These are phyloP conservation scores for Coemansia reversa DNA, from an alignment of 192 early-diverging fungal species.

Conservation along the genomic window DNA sequence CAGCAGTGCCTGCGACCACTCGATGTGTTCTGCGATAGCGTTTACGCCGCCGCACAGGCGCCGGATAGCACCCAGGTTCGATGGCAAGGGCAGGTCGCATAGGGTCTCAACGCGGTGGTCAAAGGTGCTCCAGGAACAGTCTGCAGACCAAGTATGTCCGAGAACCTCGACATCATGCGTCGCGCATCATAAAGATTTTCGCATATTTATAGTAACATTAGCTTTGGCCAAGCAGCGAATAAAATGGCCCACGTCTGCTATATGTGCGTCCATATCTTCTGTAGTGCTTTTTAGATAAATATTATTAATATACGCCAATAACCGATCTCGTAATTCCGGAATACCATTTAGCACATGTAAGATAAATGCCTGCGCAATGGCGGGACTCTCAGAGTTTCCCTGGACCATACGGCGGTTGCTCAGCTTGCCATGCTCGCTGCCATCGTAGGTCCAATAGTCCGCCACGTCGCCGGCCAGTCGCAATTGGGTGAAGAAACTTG, in stretches of 20 bases:
- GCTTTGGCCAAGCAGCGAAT: not conserved
- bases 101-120: not conserved
- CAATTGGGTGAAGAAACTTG: constrained; percentile 4
- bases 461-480: not conserved
- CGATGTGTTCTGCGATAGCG: constrained; percentile 18
- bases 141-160: not conserved
- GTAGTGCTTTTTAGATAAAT: constrained; percentile 26
- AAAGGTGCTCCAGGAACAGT: constrained; percentile 11
- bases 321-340: not conserved
- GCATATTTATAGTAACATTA: constrained; percentile 22
- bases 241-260: constrained; percentile 15
- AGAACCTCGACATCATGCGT: constrained; percentile 9
- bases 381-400: constrained; percentile 8
- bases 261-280: constrained; percentile 9
- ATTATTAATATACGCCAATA: constrained; percentile 36
- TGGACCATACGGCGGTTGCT: constrained; percentile 17
- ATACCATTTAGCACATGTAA: constrained; percentile 1
- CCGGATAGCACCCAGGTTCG: constrained; percentile 3
- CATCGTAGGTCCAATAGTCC: constrained; percentile 19
- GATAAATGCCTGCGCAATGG: constrained; percentile 20
- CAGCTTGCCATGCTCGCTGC: not conserved
- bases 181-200: constrained; percentile 14
- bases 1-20: constrained; percentile 18
- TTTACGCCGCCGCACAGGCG: constrained; percentile 25
- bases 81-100: constrained; percentile 10